Percentiles rank a stretch among this genome's conserved stretches.
These are phyloP conservation scores for Cokeromyces recurvatus DNA, from an alignment of 371 early-diverging fungal species.

Conservation along the genomic window DNA sequence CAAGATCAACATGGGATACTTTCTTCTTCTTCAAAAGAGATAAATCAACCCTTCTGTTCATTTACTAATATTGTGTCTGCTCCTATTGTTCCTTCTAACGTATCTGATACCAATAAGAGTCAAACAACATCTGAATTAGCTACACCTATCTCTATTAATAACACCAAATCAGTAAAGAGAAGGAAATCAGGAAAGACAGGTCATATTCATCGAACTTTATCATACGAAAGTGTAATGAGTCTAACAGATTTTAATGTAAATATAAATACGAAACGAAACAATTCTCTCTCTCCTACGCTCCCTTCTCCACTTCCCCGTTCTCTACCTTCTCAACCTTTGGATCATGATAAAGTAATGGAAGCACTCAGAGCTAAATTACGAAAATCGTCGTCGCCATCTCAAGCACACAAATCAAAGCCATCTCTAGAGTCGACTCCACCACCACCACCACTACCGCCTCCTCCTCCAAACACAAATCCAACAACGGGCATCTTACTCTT, in stretches of 20 bases:
- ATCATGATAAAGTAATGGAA: constrained; percentile 26
- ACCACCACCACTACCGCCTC: constrained; percentile 9
- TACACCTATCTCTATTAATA: too few species aligned
- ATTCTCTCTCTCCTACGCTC: neutral
- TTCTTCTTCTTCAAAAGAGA: too few species aligned
- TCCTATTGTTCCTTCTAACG: too few species aligned
- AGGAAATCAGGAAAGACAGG: too few species aligned
- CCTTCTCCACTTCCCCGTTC: constrained; percentile 4
- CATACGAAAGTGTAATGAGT: constrained; percentile 19
- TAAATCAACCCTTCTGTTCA: too few species aligned
- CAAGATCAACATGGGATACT: too few species aligned
- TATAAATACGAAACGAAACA: neutral
- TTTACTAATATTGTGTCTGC: too few species aligned
- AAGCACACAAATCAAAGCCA: constrained; percentile 4
- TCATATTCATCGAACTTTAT: constrained; percentile 9
- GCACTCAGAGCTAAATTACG: constrained; percentile 18
- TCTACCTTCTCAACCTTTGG: constrained; percentile 10
- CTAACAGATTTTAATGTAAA: constrained; percentile 6
- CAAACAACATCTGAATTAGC: too few species aligned
- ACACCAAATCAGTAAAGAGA: too few species aligned
- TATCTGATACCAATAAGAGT: too few species aligned
- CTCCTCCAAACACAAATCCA: constrained; percentile 18
- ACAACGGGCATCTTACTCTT: constrained; percentile 30
- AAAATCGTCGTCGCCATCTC: constrained; percentile 12
- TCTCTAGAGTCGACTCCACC: constrained; percentile 13